Conservation (phyloP, 495 filamentous ascomycete species). For the Penicillium bovifimosum region DNA sequence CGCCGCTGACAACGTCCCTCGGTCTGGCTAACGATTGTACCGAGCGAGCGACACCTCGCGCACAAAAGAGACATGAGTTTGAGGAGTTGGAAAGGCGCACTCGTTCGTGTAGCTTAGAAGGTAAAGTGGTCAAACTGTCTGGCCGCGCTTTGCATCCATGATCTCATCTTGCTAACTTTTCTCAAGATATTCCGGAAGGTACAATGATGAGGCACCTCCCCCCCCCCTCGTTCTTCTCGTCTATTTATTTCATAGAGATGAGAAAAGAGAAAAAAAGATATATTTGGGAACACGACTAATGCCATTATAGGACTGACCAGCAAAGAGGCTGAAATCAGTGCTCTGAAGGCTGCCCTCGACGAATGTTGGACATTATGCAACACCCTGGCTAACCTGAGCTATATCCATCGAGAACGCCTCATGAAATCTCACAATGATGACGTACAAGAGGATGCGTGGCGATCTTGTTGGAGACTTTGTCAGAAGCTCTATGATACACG, state of each 20-base stretch:
- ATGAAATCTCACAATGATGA: constrained; percentile 63
- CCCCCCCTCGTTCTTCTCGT: too few species aligned
- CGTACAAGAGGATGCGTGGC: constrained; percentile 80
- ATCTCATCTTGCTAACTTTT: constrained; percentile 15
- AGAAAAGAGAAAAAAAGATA: too few species aligned
- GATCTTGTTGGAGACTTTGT: constrained; percentile 86
- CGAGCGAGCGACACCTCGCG: constrained; percentile 72
- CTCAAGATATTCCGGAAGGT: constrained; percentile 44
- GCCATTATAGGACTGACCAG: constrained; percentile 28
- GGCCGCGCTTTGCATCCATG: background rate
- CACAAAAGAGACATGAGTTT: constrained; percentile 67
- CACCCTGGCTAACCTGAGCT: constrained; percentile 78
- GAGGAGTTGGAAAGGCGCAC: constrained; percentile 51
- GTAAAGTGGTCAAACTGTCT: constrained; percentile 38
- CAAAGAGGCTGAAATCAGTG: constrained; percentile 60
- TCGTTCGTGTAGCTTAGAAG: constrained; percentile 63
- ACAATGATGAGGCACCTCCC: constrained; percentile 3
- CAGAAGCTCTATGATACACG: constrained; percentile 78
- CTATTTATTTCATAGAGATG: too few species aligned
- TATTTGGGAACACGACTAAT: constrained; percentile 10
- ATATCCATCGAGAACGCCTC: constrained; percentile 72
- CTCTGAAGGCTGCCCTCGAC: constrained; percentile 68
- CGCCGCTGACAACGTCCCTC: constrained; percentile 65
- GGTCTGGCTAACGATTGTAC: constrained; percentile 55
- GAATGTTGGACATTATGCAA: constrained; percentile 96